Conservation (phyloP, 192 early-diverging fungal species). For the Coemansia sp. region DNA sequence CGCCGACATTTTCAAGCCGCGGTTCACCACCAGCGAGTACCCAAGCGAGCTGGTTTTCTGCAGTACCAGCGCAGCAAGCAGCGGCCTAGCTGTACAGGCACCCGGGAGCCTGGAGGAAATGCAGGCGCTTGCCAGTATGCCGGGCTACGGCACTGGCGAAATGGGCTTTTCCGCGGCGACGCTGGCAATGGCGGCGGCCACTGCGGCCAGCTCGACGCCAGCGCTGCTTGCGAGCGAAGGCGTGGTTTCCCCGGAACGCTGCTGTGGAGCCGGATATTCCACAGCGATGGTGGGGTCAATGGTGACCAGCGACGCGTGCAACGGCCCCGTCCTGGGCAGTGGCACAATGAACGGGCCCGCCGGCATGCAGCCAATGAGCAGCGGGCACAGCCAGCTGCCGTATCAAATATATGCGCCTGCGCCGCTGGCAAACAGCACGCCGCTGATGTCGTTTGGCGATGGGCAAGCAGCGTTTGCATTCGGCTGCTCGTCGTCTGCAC, state of each 20-base stretch:
- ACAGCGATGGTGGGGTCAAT: not conserved
- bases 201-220: not conserved
- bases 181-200: not conserved
- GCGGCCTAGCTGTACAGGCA: not conserved
- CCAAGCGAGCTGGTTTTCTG: not conserved
- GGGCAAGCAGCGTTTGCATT: conserved; percentile 1
- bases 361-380: conserved; percentile 1
- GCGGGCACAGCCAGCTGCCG: conserved; percentile 1
- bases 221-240: too few relatives aligned
- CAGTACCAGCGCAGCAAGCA: not conserved
- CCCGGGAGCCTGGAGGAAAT: not conserved
- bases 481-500: not conserved
- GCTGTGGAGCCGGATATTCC: not conserved
- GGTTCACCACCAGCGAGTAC: not conserved
- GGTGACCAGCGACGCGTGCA: not conserved
- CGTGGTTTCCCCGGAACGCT: too few relatives aligned
- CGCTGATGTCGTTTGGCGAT: not conserved
- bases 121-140: not conserved
- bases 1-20: not conserved
- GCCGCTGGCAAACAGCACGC: not conserved
- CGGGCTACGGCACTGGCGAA: not conserved
- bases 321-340: not conserved
- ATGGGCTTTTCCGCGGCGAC: not conserved
- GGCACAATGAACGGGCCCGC: not conserved
- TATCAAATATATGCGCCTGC: conserved; percentile 11